Conservation (phyloP, 495 filamentous ascomycete genomes). For the Xylaria nigripes region DNA sequence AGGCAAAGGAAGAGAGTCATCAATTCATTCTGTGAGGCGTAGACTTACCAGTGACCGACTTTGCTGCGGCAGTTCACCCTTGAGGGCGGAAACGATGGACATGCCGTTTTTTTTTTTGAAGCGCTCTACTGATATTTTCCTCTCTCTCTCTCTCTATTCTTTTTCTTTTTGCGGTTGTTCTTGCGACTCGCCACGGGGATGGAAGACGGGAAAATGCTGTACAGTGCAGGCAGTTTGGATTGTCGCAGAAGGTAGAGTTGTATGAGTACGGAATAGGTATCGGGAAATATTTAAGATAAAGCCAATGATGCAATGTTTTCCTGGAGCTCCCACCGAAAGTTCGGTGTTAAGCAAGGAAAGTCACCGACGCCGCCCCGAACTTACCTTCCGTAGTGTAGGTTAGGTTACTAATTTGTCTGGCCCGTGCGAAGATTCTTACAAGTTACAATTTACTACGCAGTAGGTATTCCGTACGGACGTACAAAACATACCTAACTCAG, state of each 20-base stretch:
- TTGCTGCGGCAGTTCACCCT: constrained; percentile 60
- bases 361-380: constrained; percentile 22
- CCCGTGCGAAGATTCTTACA: no score
- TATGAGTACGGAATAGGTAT: neutral
- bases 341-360: constrained; percentile 16
- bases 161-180: neutral
- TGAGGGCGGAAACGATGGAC: constrained; percentile 42
- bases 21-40: no score
- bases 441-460: no score
- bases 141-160: neutral
- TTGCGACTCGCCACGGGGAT: neutral
- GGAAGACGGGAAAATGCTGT: neutral
- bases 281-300: neutral
- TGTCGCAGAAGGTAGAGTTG: neutral
- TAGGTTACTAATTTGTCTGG: no score
- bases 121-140: no score
- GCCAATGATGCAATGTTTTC: constrained; percentile 23
- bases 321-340: constrained; percentile 10
- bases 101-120: constrained; percentile 30
- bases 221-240: neutral
- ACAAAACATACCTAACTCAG: no score
- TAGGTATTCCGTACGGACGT: no score
- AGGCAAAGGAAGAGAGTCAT: neutral
- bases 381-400: no score
- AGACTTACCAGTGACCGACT: constrained; percentile 59